Percentiles rank a stretch among this genome's conserved stretches.
phyloP scores from a whole-genome alignment of 345 rosid species.

The Murraya paniculata region DNA sequence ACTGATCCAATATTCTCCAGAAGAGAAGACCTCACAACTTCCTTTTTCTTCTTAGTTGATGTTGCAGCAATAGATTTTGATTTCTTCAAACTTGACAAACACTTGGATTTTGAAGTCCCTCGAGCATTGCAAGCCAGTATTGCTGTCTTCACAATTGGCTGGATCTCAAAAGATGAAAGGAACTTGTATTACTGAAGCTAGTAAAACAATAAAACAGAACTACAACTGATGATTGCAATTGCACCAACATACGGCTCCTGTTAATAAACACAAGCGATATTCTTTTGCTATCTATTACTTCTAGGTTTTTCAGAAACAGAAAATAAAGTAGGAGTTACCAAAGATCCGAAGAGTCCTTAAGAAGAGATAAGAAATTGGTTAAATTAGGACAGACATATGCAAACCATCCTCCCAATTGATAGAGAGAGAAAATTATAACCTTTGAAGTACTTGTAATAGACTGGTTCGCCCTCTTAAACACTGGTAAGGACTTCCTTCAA shows the following conservation, averaged over 20 bases:
- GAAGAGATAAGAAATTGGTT: neutral
- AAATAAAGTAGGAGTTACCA: neutral
- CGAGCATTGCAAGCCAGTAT: slow-evolving; percentile 29
- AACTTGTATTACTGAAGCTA: slow-evolving; percentile 2
- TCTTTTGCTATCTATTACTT: neutral
- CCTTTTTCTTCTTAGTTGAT: slow-evolving; percentile 34
- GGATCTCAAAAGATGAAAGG: slow-evolving; percentile 17
- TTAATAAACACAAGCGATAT: neutral
- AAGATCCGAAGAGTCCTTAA: neutral
- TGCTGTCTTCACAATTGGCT: slow-evolving; percentile 37
- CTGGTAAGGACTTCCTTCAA: slow-evolving; percentile 59
- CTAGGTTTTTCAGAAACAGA: neutral
- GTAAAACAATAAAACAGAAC: neutral
- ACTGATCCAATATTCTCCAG: slow-evolving; percentile 28
- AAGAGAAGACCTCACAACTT: slow-evolving; percentile 27
- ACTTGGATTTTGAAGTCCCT: slow-evolving; percentile 37
- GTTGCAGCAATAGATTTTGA: slow-evolving; percentile 24
- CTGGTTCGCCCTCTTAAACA: slow-evolving; percentile 28
- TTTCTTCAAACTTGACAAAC: slow-evolving; percentile 25
- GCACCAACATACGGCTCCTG: neutral
- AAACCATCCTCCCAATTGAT: neutral
- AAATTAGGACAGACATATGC: neutral
- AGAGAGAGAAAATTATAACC: slow-evolving; percentile 12
- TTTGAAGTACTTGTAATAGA: slow-evolving; percentile 21
- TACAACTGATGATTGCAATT: neutral